phyloP scores from a whole-genome alignment of 225 moss, liverwort and hornwort species.

The Antitrichia curtipendula region DNA sequence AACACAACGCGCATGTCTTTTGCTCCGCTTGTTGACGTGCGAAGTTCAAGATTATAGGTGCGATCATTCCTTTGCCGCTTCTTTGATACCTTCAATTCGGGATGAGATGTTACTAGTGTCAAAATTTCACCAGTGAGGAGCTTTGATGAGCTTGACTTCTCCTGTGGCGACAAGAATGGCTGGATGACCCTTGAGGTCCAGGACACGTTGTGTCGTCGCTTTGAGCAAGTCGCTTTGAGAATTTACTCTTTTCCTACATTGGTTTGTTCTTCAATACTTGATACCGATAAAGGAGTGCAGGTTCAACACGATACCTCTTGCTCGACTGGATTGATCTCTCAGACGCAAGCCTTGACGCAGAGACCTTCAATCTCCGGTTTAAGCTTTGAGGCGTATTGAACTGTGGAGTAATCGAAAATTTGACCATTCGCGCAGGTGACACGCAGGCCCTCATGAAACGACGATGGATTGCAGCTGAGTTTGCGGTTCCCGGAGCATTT shows the following conservation, averaged over 20 bases:
- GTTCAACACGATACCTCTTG: background rate
- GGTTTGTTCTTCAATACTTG: background rate
- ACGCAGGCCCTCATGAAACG: slow-evolving; percentile 13
- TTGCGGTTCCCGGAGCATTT: slow-evolving; percentile 21
- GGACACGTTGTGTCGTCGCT: background rate
- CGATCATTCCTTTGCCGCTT: background rate
- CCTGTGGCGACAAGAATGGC: background rate
- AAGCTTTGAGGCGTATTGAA: background rate
- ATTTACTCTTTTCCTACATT: background rate
- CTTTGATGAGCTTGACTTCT: background rate
- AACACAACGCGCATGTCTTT: background rate
- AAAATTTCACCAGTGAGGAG: background rate
- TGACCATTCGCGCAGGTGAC: slow-evolving; percentile 16
- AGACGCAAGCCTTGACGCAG: slow-evolving; percentile 38
- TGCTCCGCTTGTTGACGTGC: background rate
- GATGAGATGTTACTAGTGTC: background rate
- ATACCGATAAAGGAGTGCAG: background rate
- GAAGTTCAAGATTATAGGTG: background rate
- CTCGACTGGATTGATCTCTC: background rate
- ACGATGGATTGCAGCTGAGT: slow-evolving; percentile 15
- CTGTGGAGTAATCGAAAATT: slow-evolving; percentile 5
- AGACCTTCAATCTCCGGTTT: slow-evolving; percentile 19
- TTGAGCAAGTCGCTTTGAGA: background rate
- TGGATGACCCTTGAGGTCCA: background rate
- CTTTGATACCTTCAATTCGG: background rate